phyloP scores from a whole-genome alignment of 2,329 filamentous ascomycete species.

The Verticillium longisporum region DNA sequence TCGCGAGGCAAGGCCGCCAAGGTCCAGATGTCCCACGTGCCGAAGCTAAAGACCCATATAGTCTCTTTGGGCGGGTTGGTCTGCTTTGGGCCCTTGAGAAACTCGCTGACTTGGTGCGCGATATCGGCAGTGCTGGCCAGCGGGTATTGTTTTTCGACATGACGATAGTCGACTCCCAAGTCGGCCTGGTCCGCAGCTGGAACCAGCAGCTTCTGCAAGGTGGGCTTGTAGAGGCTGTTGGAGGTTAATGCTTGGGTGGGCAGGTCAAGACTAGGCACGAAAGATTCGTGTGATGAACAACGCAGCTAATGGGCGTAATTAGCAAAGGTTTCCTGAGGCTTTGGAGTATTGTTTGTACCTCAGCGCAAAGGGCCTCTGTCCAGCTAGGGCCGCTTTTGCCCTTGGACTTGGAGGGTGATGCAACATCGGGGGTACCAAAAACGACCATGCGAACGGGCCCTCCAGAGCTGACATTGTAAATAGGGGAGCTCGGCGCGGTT shows the following conservation, averaged over 20 bases:
- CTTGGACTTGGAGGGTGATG: slow-evolving; percentile 20
- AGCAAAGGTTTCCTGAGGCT: too few relatives aligned
- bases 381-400: slow-evolving; percentile 24
- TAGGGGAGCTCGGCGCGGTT: slow-evolving; percentile 9
- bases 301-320: slow-evolving; percentile 26
- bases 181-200: slow-evolving; percentile 19
- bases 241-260: slow-evolving; percentile 43
- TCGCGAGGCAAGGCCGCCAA: slow-evolving; percentile 37
- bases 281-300: slow-evolving; percentile 38
- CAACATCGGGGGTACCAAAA: slow-evolving; percentile 42
- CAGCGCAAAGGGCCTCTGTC: slow-evolving; percentile 40
- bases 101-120: slow-evolving; percentile 33
- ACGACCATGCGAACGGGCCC: slow-evolving; percentile 39
- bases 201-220: slow-evolving; percentile 25
- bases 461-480: slow-evolving; percentile 15
- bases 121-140: slow-evolving; percentile 33
- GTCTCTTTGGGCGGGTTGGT: slow-evolving; percentile 34
- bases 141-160: slow-evolving; percentile 34
- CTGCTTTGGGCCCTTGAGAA: slow-evolving; percentile 32
- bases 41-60: slow-evolving; percentile 45
- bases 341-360: slow-evolving; percentile 25
- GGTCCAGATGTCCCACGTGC: slow-evolving; percentile 50
- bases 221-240: slow-evolving; percentile 47
- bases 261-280: slow-evolving; percentile 33
- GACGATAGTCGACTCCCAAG: slow-evolving; percentile 36